These are phyloP conservation scores for Ramularia endophylla DNA, from an alignment of 2,329 filamentous ascomycete species.

Conservation along the genomic window DNA sequence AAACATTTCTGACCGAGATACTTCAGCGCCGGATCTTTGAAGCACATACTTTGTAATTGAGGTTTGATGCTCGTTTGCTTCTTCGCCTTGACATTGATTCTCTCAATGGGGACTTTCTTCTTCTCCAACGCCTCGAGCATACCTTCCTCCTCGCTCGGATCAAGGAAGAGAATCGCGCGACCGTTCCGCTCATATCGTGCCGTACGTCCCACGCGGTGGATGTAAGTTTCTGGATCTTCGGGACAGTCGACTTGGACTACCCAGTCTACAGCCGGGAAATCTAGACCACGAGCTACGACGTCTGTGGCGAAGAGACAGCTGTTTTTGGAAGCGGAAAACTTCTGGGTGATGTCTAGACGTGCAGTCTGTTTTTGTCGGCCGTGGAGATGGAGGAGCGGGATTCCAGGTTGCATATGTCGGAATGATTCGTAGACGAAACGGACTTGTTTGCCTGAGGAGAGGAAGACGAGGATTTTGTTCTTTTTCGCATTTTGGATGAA, in stretches of 20 bases:
- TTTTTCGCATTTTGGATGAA: slow-evolving; percentile 90
- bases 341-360: slow-evolving; percentile 77
- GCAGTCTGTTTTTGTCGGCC: slow-evolving; percentile 90
- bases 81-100: slow-evolving; percentile 78
- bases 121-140: slow-evolving; percentile 80
- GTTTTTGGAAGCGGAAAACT: slow-evolving; percentile 73
- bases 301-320: slow-evolving; percentile 94
- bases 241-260: slow-evolving; percentile 98
- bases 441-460: slow-evolving; percentile 94
- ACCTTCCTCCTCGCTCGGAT: slow-evolving; percentile 86
- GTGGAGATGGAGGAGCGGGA: slow-evolving; percentile 85
- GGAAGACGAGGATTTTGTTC: slow-evolving; percentile 89
- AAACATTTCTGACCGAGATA: slow-evolving; percentile 97
- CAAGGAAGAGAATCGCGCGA: slow-evolving; percentile 81
- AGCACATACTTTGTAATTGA: slow-evolving; percentile 89
- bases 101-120: slow-evolving; percentile 83
- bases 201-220: slow-evolving; percentile 89
- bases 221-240: slow-evolving; percentile 95
- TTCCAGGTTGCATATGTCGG: slow-evolving; percentile 87
- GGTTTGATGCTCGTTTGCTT: slow-evolving; percentile 83
- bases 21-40: slow-evolving; percentile 88
- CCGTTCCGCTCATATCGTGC: slow-evolving; percentile 89
- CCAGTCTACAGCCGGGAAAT: slow-evolving; percentile 97
- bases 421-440: slow-evolving; percentile 94
- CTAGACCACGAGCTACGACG: slow-evolving; percentile 86